Base-by-base conservation (phyloP, 345 rosid species). In the Salix viminalis region DNA sequence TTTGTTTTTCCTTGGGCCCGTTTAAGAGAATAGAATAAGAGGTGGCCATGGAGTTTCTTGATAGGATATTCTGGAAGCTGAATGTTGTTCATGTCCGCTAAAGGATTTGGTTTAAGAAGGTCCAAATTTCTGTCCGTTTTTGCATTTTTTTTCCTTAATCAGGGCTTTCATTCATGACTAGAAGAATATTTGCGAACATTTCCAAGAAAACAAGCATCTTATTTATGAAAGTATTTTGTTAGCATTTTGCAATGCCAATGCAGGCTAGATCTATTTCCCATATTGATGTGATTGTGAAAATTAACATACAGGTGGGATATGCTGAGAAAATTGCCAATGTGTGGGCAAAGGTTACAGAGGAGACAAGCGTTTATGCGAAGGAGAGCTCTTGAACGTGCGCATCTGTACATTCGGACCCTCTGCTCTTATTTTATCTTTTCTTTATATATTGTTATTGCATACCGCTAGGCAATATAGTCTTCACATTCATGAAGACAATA, bases 321-420 rank as follows among this genome's bases (percentile, higher is more conserved):
- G 97, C 98, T 23, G 98, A 96, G 87, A 96, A 93, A 81, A 96
- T 93, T 32, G 88, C 93, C 42, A 89, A 90, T 46, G 97, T 93
- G 41, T 96, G 98, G 99, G 88, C 84, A 30, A 91, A 89, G 86
- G 94, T 90, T 58, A 96, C 96, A 10, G 98, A 96, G 74, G 98
- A 96, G 85, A 92, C 90, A 1, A 90, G 91, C 67, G 91, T 83
- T 70, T 92, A 93, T 78, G 87, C 84, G 70, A 89, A 83, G 65
- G 90, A 89, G 81, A 84, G 85, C 81, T 84, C 48, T 39, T 78
- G 48, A 69, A 71, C 58, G 68, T 64, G 65, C 41, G 65, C 41
- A 60, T 76, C 67, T 87, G 90, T 87, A 88, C 79, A 88, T 80
- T 85, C 87, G 44, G 62, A 79, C 69, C 73, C 70, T 71, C 65